Conservation (phyloP, 1,284 basidiomycete species). For the Sanghuangporus sanghuang region DNA sequence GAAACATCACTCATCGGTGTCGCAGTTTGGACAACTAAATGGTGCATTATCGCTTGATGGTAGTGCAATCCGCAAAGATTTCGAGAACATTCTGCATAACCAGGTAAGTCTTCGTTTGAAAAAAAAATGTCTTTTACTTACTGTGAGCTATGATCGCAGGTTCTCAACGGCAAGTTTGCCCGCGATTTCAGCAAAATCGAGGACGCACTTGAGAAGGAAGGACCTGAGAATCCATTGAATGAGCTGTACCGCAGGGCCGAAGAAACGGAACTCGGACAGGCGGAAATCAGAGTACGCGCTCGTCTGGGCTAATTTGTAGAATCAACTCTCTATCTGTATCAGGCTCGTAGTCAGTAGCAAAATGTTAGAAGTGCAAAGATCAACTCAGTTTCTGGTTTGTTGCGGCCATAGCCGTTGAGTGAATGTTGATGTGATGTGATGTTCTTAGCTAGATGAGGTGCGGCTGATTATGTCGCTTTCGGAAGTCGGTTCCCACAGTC, state of each 20-base stretch:
- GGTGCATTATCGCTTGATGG: slow-evolving; percentile 55
- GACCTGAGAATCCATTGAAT: slow-evolving; percentile 50
- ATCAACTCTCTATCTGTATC: too few relatives aligned
- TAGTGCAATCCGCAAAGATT: slow-evolving; percentile 41
- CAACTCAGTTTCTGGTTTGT: too few relatives aligned
- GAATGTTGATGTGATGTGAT: too few relatives aligned
- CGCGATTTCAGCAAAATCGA: slow-evolving; percentile 52
- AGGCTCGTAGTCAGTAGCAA: too few relatives aligned
- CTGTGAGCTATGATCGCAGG: slow-evolving; percentile 27
- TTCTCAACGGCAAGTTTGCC: slow-evolving; percentile 58
- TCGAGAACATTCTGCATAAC: slow-evolving; percentile 54
- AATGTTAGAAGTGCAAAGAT: too few relatives aligned
- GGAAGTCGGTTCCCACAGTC: too few relatives aligned
- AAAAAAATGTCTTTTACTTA: background rate
- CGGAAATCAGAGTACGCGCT: slow-evolving; percentile 52
- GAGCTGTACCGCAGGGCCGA: slow-evolving; percentile 47
- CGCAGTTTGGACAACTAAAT: slow-evolving; percentile 57
- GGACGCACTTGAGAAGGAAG: slow-evolving; percentile 54
- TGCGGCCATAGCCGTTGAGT: too few relatives aligned
- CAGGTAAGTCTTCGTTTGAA: slow-evolving; percentile 32
- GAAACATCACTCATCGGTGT: slow-evolving; percentile 57
- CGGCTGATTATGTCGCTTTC: too few relatives aligned
- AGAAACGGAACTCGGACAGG: slow-evolving; percentile 48
- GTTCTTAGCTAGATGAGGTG: too few relatives aligned
- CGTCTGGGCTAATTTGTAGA: slow-evolving; percentile 34